Evolutionary conservation across 2,329 filamentous ascomycete genomes (phyloP), one percentile per base, ranked within the genome.

Genomic region (Aspergillus sp.): DNA sequence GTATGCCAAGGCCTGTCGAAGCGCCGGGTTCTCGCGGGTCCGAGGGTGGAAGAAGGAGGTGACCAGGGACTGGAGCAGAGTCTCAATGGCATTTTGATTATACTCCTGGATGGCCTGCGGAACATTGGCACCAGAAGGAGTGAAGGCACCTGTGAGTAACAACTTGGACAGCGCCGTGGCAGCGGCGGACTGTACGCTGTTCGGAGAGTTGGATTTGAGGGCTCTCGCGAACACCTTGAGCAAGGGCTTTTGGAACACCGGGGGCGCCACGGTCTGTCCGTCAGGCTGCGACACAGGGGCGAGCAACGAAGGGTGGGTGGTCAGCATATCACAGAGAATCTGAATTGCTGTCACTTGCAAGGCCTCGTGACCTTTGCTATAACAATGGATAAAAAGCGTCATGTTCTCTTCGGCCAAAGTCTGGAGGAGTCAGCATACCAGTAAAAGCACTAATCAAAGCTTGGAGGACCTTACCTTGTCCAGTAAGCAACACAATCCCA

Each of bases 361-460:
- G 0, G 88, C 86, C 9, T 94, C 86, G 66, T 97, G 91, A 1
- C 94, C 94, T 76, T 96, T 96, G 72, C 79, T 88, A 75, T 95
- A 97, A 77, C 96, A 97, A 70, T 96, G 92, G 71, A 97, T 89
- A 73, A 99, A 99, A 3, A 99, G 81, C 0, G 85, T 88, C 58
- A 97, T 78, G 69, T 99, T 97, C 70, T 96, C 91, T 67, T 93
- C 88, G 0, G 94, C 94, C 19, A 97, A 84, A 7, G 91, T 90
- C 74, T 85, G 53, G 25, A 52, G 19, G 41, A 46, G 5, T 11
- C 4, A 16, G 9, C 23, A 25, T 29, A 34, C 9, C 7, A 10
- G 17, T 21, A 31, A 38, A 38, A 9, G 34, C 2, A 29, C 29
- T 11, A 19, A 41, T 5, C 14, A 5, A 11, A 48, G 46, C 20